phyloP scores from a whole-genome alignment of 225 moss, liverwort and hornwort genomes.

The Anthoceros angustus region DNA sequence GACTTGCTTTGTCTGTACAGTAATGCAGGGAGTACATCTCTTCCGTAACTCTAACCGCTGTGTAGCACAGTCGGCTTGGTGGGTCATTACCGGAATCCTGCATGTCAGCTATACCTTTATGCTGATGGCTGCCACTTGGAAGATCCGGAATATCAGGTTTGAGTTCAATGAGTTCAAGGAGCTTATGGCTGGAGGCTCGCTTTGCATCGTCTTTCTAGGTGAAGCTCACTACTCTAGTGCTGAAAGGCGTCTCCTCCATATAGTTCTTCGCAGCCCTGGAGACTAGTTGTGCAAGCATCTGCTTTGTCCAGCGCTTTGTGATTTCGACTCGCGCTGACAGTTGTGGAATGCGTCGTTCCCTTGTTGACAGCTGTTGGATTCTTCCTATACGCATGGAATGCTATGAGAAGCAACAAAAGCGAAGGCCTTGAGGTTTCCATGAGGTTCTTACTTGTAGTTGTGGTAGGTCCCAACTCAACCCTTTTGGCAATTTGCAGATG shows the following conservation, averaged over 20 bases:
- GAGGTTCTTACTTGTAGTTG: neutral
- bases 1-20: constrained; percentile 8
- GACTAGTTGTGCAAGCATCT: neutral
- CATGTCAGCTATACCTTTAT: constrained; percentile 14
- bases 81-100: constrained; percentile 12
- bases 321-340: neutral
- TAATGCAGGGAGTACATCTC: constrained; percentile 16
- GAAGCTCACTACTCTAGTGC: neutral
- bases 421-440: neutral
- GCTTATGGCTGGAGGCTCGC: constrained; percentile 17
- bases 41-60: constrained; percentile 8
- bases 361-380: neutral
- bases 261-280: neutral
- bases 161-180: constrained; percentile 35
- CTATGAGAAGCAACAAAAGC: neutral
- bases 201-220: constrained; percentile 23
- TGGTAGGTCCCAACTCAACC: neutral
- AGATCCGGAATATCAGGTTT: constrained; percentile 27
- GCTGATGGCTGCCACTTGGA: constrained; percentile 18
- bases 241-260: neutral
- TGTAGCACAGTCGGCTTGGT: constrained; percentile 8
- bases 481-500: neutral
- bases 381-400: neutral
- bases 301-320: neutral
- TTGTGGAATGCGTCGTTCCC: too few species aligned